Base-by-base conservation (phyloP, 495 filamentous ascomycete species). In the Podospora sp. region DNA sequence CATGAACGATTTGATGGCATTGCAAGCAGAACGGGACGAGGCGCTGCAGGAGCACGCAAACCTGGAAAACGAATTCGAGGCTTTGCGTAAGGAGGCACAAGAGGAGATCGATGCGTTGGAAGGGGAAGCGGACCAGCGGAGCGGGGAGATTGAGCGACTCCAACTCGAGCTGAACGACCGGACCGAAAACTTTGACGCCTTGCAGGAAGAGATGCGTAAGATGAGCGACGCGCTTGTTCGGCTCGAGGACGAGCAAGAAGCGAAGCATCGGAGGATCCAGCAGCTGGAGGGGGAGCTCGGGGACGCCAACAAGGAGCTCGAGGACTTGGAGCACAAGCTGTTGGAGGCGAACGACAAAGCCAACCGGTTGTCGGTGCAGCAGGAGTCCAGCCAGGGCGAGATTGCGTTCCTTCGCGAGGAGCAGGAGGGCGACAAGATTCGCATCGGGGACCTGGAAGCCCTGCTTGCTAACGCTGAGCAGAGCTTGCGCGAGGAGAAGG, bases 381-480 rank as follows among this genome's bases (percentile, higher is more conserved):
- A 92, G 61, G 95, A 99, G 80, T 95, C 91, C 4, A 89, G 89
- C 66, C 94, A 97, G 73, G 90, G 89, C 59, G 95, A 99, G 78
- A 96, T 98, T 75, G 87, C 90, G 0, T 99, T 99, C 86, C 75
- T 99, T 26, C 88, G 96, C 6, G 96, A 99, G 73, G 95, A 99
- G 80, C 95, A 98, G 81, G 95, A 99, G 77, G 89, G 86, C 40
- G 96, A 99, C 77, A 99, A 98, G 85, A 97, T 99, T 74, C 92
- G 92, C 76, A 99, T 98, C 69, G 93, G 95, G 22, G 92, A 97
- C 69, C 82, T 98, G 4, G 92, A 97, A 72, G 89, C 90, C 11
- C 86, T 88, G 24, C 80, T 97, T 16, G 91, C 92, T 75, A 89
- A 87, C 40, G 85, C 88, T 64, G 87, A 92, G 74, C 84, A 89